Evolutionary conservation across 148 eudicot species (phyloP), one percentile per base, ranked within the genome.

Genomic region (Gaultheria prostrata): DNA sequence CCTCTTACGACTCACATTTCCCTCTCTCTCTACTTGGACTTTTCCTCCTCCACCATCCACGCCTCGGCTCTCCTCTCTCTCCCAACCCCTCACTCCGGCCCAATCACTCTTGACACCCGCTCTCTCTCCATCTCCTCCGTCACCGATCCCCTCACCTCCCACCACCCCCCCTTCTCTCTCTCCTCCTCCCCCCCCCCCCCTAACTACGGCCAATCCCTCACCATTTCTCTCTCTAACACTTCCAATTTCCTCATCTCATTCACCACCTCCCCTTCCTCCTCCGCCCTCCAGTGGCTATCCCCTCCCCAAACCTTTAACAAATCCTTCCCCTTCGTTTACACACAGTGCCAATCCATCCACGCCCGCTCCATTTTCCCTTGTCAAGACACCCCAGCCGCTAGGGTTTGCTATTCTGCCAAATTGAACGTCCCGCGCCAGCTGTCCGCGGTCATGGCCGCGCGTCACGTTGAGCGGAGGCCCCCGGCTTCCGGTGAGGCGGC

Each of bases 311-410:
- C 99, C 0, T 91, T 86, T n/a, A 91, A 89, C 32, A 94, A 94
- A 77, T 76, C 87, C 14, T 82, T 67, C 48, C 97, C 98, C 46
- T 97, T 91, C 82, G 97, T 94, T 12, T 97, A 94, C 76, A 94
- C 99, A 2, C 99, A 97, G 78, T 97, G 99, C 71, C 99, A 97
- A 87, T 80, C 99, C 1, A 94, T 97, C 53, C 99, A 97, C 71
- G 98, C 98, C 2, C 82, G 99, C 50, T 90, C 97, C 1, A 83
- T 97, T 24, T 97, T 97, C 72, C 99, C 99, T 0, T 94, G 98
- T 77, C 99, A 96, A 85, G 99, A 96, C 81, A 96, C 99, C 2
- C 99, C 99, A 3, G 95, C 97, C 2, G 95, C 94, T 1, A 86
- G 99, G 85, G 73, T 96, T 35, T 26, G 83, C 43, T 96, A 89